Evolutionary conservation across 805 yeast genomes (phyloP).

Genomic region (Komagataella pseudopastoris): DNA sequence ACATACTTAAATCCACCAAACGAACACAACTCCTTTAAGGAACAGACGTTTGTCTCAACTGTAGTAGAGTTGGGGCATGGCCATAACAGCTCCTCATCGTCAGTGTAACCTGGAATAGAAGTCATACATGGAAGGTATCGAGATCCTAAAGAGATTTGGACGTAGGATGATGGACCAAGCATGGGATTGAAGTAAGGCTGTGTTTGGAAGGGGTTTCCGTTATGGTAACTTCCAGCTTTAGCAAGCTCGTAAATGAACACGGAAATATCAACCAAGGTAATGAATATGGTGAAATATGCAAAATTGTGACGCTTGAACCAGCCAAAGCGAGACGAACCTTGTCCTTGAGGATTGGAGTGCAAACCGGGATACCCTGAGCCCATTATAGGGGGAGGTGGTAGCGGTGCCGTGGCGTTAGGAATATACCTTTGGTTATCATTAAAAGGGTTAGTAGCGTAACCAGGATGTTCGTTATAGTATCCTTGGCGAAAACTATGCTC

Average conservation of each 20-base stretch:
- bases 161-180: conserved; percentile 62
- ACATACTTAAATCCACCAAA: conserved; percentile 30
- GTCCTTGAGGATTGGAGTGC: not conserved
- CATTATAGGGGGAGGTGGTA: not conserved
- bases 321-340: not conserved
- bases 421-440: not conserved
- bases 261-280: conserved; percentile 30
- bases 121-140: conserved; percentile 64
- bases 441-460: not conserved
- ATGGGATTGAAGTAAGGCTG: conserved; percentile 66
- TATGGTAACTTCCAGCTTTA: conserved; percentile 34
- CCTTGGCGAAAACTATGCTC: not conserved
- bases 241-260: conserved; percentile 53
- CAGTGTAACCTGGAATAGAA: conserved; percentile 32
- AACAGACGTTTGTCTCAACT: conserved; percentile 37
- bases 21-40: conserved; percentile 47
- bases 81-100: conserved; percentile 27
- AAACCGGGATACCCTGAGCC: not conserved
- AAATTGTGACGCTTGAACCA: not conserved
- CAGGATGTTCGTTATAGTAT: not conserved
- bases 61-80: conserved; percentile 63
- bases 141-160: conserved; percentile 58
- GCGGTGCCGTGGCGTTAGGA: not conserved
- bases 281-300: conserved; percentile 19
- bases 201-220: conserved; percentile 55